Conservation (phyloP, 1,284 basidiomycete species). For the Bondarzewia mesenterica region DNA sequence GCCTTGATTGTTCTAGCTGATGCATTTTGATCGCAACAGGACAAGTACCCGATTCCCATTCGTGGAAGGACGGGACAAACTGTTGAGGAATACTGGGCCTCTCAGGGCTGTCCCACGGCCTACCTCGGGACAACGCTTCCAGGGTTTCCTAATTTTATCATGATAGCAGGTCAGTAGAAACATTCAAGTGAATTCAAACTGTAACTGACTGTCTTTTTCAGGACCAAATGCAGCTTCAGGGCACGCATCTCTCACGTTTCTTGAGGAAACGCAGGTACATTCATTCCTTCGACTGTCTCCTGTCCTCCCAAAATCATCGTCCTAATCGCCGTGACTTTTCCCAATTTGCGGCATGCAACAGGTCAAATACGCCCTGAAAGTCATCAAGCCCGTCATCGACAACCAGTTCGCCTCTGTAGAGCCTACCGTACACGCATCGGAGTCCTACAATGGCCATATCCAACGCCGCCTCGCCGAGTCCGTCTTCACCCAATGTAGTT, state of each 20-base stretch:
- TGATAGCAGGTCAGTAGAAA: slow-evolving; percentile 13
- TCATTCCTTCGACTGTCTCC: too few species aligned
- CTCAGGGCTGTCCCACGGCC: slow-evolving; percentile 26
- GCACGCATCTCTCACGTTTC: slow-evolving; percentile 37
- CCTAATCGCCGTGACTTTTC: background rate
- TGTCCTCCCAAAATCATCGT: background rate
- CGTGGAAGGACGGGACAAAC: slow-evolving; percentile 20
- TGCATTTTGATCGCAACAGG: slow-evolving; percentile 11
- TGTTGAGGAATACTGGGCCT: slow-evolving; percentile 25
- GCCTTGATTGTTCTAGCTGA: too few species aligned
- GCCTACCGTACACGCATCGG: slow-evolving; percentile 19
- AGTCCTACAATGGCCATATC: slow-evolving; percentile 32
- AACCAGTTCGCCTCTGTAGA: slow-evolving; percentile 9
- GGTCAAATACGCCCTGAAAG: slow-evolving; percentile 29
- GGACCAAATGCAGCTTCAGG: slow-evolving; percentile 41
- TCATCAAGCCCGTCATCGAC: slow-evolving; percentile 30
- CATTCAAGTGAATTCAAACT: background rate
- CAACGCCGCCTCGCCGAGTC: slow-evolving; percentile 27
- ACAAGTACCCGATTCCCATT: slow-evolving; percentile 20
- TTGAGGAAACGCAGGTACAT: slow-evolving; percentile 35
- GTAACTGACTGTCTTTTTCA: slow-evolving; percentile 16
- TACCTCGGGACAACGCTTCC: slow-evolving; percentile 28
- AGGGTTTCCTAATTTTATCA: slow-evolving; percentile 30
- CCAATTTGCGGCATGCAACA: slow-evolving; percentile 11
- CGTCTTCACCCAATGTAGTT: slow-evolving; percentile 29